Conservation (phyloP, 306 rosid species). For the Corylus avellana region DNA sequence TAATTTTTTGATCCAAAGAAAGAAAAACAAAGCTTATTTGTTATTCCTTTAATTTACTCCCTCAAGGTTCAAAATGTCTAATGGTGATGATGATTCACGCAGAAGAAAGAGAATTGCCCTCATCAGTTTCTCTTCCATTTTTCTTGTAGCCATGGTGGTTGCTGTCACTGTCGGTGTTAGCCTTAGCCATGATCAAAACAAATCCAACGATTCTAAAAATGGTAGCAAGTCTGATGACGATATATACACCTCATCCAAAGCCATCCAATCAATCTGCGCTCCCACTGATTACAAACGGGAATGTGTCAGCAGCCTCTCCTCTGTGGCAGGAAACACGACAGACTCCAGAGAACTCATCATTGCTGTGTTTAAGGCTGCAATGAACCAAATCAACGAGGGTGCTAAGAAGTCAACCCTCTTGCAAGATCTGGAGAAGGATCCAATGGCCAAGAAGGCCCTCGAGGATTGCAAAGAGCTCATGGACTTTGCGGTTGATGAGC, state of each 20-base stretch:
- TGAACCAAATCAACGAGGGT: conserved; percentile 24
- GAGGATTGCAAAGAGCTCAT: conserved; percentile 57
- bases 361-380: conserved; percentile 47
- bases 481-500: conserved; percentile 44
- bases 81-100: conserved; percentile 9
- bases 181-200: background rate
- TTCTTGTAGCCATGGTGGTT: conserved; percentile 69
- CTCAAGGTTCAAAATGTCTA: conserved; percentile 30
- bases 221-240: background rate
- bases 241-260: conserved; percentile 40
- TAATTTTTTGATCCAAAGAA: too few relatives aligned
- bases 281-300: conserved; percentile 64
- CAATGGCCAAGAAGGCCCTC: conserved; percentile 57
- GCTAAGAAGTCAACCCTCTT: conserved; percentile 36
- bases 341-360: conserved; percentile 59
- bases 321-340: conserved; percentile 32
- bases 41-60: background rate
- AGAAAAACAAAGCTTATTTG: background rate
- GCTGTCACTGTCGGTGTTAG: conserved; percentile 50
- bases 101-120: conserved; percentile 33
- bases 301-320: conserved; percentile 41
- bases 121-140: conserved; percentile 46
- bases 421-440: conserved; percentile 52
- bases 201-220: background rate
- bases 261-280: conserved; percentile 53